These are phyloP conservation scores for Alternaria alternata DNA, from an alignment of 2,329 filamentous ascomycete species.

Conservation along the genomic window DNA sequence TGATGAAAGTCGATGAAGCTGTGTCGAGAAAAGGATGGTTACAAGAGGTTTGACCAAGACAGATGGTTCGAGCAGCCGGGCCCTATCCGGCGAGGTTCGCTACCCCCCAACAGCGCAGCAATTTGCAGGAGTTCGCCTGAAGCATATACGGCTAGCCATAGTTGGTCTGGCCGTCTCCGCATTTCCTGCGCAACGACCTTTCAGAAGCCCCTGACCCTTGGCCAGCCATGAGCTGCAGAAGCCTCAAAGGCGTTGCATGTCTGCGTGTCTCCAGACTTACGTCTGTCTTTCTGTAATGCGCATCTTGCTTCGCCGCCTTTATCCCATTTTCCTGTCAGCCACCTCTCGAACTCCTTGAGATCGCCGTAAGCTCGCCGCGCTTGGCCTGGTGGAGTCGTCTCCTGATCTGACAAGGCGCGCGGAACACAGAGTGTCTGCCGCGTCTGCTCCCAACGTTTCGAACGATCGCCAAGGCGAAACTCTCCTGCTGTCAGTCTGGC, in stretches of 20 bases:
- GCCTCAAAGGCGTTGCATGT: constrained; percentile 52
- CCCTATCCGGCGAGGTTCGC: constrained; percentile 41
- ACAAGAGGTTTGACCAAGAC: constrained; percentile 37
- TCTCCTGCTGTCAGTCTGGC: constrained; percentile 36
- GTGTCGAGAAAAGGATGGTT: constrained; percentile 37
- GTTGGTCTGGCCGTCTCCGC: constrained; percentile 51
- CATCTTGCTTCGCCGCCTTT: constrained; percentile 39
- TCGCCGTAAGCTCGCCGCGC: constrained; percentile 35
- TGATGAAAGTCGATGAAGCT: constrained; percentile 33
- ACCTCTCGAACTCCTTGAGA: constrained; percentile 27
- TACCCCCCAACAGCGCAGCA: constrained; percentile 47
- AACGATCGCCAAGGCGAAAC: constrained; percentile 43
- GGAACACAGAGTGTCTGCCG: constrained; percentile 37
- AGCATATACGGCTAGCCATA: constrained; percentile 50
- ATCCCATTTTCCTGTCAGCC: constrained; percentile 33
- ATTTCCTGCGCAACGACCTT: constrained; percentile 52
- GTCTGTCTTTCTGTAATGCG: constrained; percentile 47
- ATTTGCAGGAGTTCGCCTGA: constrained; percentile 52
- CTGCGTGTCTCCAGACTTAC: constrained; percentile 44
- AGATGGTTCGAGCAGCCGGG: constrained; percentile 43
- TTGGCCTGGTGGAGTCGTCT: constrained; percentile 25
- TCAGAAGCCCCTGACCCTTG: constrained; percentile 51
- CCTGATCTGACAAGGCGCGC: constrained; percentile 35
- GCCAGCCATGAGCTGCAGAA: constrained; percentile 49
- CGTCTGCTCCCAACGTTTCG: constrained; percentile 41